Base-by-base conservation (phyloP, 495 filamentous ascomycete genomes). In the Hypoxylon subgilvum region DNA sequence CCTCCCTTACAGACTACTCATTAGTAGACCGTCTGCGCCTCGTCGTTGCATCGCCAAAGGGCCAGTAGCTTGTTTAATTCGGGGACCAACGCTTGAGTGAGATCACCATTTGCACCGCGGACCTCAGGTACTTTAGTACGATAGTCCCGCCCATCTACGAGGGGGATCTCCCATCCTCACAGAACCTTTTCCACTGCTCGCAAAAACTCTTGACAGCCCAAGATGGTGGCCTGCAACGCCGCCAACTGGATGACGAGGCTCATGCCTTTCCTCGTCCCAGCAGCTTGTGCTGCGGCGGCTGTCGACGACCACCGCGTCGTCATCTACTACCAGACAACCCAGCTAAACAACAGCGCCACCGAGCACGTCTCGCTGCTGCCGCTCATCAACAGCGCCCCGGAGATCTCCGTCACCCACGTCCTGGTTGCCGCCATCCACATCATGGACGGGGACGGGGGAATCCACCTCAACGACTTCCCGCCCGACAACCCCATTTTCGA, bases 371-470 rank as follows among this genome's bases (percentile, higher is more conserved):
- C 89, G 12, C 75, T 92, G 65, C 80, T 90, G 2, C 90, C 89
- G 0, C 80, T 95, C 45, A 60, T 91, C 63, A 78, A 84, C 2
- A 79, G 81, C 17, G 63, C 63, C 2, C 70, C 84, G 36, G 57
- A 62, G 35, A 72, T 79, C 47, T 66, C 75, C 21, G 69, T 76
- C 7, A 91, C 89, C 0, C 90, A 94, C 65, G 70, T 92, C 25
- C 89, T 91, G 45, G 67, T 95, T 46, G 88, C 85, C 22, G 88
- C 90, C 6, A 79, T 94, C 44, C 90, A 94, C 69, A 72, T 94
- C 63, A 88, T 87, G 52, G 79, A 90, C 69, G 72, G 76, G 16
- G 61, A 75, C 16, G 75, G 79, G 27, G 74, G 73, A 10, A 79
- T 92, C 63, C 86, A 83, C n/a, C 81, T 92, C 42, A 95, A 95